Conservation (phyloP, 352 stramenopile species). For the Globisporangium lucens region DNA sequence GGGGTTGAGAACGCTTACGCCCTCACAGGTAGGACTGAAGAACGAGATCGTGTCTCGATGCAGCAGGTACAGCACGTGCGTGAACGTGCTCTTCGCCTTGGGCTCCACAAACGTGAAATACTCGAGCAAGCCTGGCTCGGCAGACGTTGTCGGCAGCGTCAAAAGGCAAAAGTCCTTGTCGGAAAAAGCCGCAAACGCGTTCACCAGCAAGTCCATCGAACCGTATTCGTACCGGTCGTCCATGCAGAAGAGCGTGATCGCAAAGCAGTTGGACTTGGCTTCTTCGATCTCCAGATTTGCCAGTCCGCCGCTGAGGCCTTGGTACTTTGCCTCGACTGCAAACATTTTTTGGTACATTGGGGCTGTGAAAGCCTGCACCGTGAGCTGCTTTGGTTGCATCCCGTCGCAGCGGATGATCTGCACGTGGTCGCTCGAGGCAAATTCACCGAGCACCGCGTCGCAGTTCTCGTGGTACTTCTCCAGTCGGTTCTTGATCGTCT, state of each 20-base stretch:
- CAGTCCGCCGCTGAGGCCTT: conserved; percentile 23
- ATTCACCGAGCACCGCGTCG: conserved; percentile 42
- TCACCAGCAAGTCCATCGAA: conserved; percentile 39
- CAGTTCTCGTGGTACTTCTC: conserved; percentile 79
- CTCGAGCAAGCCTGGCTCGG: conserved; percentile 43
- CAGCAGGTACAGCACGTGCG: conserved; percentile 52
- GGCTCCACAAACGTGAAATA: conserved; percentile 42
- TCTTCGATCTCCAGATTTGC: conserved; percentile 33
- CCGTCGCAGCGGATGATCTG: conserved; percentile 63
- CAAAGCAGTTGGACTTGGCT: conserved; percentile 52
- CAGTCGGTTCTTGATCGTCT: conserved; percentile 88
- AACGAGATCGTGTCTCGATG: conserved; percentile 59
- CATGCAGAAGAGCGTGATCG: conserved; percentile 67
- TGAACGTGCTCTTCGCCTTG: conserved; percentile 48
- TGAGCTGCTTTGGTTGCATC: conserved; percentile 37
- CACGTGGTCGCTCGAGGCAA: conserved; percentile 28
- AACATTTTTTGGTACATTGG: conserved; percentile 47
- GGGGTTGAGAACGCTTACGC: conserved; percentile 26
- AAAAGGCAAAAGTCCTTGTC: conserved; percentile 55
- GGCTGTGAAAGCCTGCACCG: conserved; percentile 43
- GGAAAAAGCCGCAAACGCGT: conserved; percentile 52
- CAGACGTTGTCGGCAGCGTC: conserved; percentile 44
- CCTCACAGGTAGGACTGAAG: conserved; percentile 33
- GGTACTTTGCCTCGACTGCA: conserved; percentile 32
- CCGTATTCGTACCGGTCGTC: conserved; percentile 39